Evolutionary conservation across 768 basidiomycete species (phyloP).

Genomic region (Gloeophyllum trabeum): DNA sequence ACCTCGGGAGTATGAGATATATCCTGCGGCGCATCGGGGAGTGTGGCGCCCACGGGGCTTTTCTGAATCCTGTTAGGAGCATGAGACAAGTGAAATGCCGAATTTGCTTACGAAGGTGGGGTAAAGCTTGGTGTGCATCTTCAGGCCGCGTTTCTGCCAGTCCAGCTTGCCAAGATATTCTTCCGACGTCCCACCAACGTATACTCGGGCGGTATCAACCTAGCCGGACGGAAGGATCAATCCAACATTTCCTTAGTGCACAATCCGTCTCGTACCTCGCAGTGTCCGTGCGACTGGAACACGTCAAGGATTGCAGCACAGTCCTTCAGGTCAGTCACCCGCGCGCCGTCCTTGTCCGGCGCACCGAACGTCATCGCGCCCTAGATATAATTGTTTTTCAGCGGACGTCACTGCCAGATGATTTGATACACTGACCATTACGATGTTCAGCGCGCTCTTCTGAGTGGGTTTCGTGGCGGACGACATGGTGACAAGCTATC

Average conservation of each 20-base stretch:
- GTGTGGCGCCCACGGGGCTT: constrained; percentile 33
- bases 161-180: constrained; percentile 20
- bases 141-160: constrained; percentile 24
- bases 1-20: background rate
- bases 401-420: no score
- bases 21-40: constrained; percentile 15
- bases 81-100: no score
- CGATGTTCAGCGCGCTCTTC: background rate
- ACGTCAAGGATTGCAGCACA: constrained; percentile 36
- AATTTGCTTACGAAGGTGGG: no score
- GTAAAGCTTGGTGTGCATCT: constrained; percentile 49
- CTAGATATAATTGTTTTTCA: background rate
- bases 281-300: constrained; percentile 44
- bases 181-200: constrained; percentile 27
- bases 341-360: background rate
- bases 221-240: constrained; percentile 1
- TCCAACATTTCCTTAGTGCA: background rate
- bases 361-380: background rate
- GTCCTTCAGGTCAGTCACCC: background rate
- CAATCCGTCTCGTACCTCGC: constrained; percentile 22
- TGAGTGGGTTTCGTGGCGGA: no score
- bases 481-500: no score
- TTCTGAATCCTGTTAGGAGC: background rate
- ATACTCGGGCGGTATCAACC: constrained; percentile 18
- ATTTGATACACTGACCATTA: background rate